A percentile compares a stretch with the other conserved stretches of the same genome.
Evolutionary conservation across 768 basidiomycete species (phyloP).

Genomic region (Rickenella mellea): DNA sequence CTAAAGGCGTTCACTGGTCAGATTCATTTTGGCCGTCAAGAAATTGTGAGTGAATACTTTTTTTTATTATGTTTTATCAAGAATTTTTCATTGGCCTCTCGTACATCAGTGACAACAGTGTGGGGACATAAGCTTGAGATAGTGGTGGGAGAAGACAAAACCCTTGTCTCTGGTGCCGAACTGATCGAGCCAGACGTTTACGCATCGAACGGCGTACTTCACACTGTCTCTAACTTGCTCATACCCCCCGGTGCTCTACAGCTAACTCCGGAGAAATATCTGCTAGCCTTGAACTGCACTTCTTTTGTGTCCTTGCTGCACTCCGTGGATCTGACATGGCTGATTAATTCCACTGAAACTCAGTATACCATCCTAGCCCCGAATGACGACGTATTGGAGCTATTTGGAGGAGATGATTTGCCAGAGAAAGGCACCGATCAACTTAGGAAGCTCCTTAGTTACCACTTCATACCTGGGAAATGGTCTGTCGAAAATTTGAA

Average conservation of each 20-base stretch:
- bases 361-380: constrained; percentile 89
- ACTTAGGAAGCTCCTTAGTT: constrained; percentile 64
- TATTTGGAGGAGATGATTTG: constrained; percentile 38
- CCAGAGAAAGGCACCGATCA: constrained; percentile 61
- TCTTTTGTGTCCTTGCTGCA: constrained; percentile 84
- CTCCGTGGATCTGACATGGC: constrained; percentile 60
- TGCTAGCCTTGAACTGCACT: constrained; percentile 86
- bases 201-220: constrained; percentile 91
- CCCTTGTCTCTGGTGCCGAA: constrained; percentile 45
- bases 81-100: constrained; percentile 9
- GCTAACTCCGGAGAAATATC: constrained; percentile 90
- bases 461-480: constrained; percentile 86
- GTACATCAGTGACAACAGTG: constrained; percentile 51
- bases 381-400: constrained; percentile 69
- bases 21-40: constrained; percentile 44
- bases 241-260: constrained; percentile 66
- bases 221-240: constrained; percentile 78
- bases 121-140: constrained; percentile 61
- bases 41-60: constrained; percentile 43
- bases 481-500: constrained; percentile 63
- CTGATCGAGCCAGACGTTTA: constrained; percentile 78
- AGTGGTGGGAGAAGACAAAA: constrained; percentile 33
- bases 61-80: background rate
- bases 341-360: constrained; percentile 61
- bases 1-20: constrained; percentile 54